These are phyloP conservation scores for Talaromyces sp. DNA, from an alignment of 2,329 filamentous ascomycete genomes.

Conservation along the genomic window DNA sequence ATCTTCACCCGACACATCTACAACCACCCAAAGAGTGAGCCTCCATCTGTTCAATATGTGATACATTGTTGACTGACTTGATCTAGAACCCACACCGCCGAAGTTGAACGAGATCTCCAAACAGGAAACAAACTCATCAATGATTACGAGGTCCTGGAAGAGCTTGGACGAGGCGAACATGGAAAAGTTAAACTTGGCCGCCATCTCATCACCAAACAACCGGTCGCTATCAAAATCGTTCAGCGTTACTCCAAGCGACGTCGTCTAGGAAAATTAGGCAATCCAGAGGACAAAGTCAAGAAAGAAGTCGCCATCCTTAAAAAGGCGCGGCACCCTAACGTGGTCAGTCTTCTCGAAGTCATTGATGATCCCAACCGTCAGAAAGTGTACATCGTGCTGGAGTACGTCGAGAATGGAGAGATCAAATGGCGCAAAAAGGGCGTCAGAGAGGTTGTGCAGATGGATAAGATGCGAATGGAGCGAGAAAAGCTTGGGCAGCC, in stretches of 20 bases:
- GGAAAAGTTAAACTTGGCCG: conserved; percentile 96
- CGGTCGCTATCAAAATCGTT: conserved; percentile 98
- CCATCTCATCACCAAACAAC: conserved; percentile 69
- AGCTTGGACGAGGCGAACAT: conserved; percentile 92
- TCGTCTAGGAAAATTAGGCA: conserved; percentile 73
- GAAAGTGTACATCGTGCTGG: conserved; percentile 97
- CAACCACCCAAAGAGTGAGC: conserved; percentile 73
- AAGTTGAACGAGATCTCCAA: conserved; percentile 81
- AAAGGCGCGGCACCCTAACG: conserved; percentile 95
- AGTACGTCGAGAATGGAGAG: conserved; percentile 91
- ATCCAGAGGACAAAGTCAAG: conserved; percentile 72
- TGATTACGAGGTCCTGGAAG: conserved; percentile 94
- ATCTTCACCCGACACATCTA: conserved; percentile 67
- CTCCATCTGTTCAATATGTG: not conserved
- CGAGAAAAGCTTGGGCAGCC: conserved; percentile 69
- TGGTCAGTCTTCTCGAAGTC: conserved; percentile 91
- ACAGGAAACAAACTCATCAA: conserved; percentile 97
- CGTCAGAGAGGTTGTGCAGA: conserved; percentile 72
- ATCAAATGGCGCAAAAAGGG: conserved; percentile 92
- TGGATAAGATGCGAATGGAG: conserved; percentile 78
- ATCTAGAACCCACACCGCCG: conserved; percentile 76
- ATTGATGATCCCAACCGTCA: conserved; percentile 95
- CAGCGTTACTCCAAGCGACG: conserved; percentile 91
- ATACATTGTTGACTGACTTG: conserved; percentile 15
- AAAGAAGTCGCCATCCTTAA: conserved; percentile 97